phyloP scores from a whole-genome alignment of 768 basidiomycete genomes.

The Fistulinella prunicolor region DNA sequence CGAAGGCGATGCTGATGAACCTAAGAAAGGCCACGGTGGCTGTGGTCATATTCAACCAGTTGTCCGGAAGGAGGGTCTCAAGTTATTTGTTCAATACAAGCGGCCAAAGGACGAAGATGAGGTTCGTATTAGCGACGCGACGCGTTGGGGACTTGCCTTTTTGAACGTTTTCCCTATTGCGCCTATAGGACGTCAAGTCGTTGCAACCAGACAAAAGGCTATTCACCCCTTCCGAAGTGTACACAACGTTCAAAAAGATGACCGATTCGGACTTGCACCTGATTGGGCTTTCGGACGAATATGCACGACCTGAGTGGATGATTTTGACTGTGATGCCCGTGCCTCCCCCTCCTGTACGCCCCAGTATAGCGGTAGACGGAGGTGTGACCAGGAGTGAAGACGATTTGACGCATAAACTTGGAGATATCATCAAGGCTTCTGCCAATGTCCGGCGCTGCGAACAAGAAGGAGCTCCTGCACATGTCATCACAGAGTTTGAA shows the following conservation, averaged over 20 bases:
- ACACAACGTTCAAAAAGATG: conserved; percentile 95
- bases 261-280: conserved; percentile 82
- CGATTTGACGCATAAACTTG: conserved; percentile 96
- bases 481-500: conserved; percentile 94
- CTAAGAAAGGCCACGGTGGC: conserved; percentile 92
- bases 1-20: conserved; percentile 58
- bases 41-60: conserved; percentile 91
- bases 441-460: conserved; percentile 89
- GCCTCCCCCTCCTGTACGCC: conserved; percentile 96
- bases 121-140: conserved; percentile 46
- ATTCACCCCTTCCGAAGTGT: conserved; percentile 85
- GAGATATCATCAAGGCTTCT: conserved; percentile 94
- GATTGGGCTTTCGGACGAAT: conserved; percentile 91
- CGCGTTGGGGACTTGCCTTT: neutral
- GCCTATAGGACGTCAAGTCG: conserved; percentile 68
- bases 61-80: conserved; percentile 91
- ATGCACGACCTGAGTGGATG: conserved; percentile 99
- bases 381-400: conserved; percentile 97
- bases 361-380: conserved; percentile 96
- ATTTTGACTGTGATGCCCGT: conserved; percentile 97
- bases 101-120: conserved; percentile 94
- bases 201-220: conserved; percentile 79
- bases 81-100: conserved; percentile 93
- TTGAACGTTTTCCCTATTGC: conserved; percentile 1
- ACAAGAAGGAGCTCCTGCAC: conserved; percentile 94